Evolutionary conservation across 202 grass and related monocot genomes (phyloP).

Genomic region (Panicum virgatum): DNA sequence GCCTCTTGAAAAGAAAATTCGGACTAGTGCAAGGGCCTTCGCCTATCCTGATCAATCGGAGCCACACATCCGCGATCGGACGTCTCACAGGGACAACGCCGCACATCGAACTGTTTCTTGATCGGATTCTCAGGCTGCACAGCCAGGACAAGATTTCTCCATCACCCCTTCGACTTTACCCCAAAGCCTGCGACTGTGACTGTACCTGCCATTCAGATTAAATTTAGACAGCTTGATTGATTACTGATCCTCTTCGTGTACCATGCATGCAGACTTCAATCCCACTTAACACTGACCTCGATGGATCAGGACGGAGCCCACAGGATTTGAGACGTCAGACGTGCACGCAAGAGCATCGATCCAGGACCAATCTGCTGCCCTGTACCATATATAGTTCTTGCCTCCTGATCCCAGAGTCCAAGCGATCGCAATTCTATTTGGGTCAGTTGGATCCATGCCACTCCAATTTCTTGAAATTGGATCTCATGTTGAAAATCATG

Average conservation of each 20-base stretch:
- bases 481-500: too few species aligned
- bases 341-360: constrained; percentile 20
- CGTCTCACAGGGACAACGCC: too few species aligned
- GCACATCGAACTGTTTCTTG: not conserved
- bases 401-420: not conserved
- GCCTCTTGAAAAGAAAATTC: not conserved
- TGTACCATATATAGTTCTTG: not conserved
- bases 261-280: constrained; percentile 21
- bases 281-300: constrained; percentile 40
- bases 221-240: not conserved
- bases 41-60: not conserved
- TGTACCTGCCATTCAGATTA: constrained; percentile 10
- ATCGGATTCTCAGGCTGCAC: constrained; percentile 23
- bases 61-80: not conserved
- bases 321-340: not conserved
- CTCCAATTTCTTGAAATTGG: too few species aligned
- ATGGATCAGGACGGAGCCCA: not conserved
- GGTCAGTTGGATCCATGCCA: too few species aligned
- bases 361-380: not conserved
- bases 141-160: not conserved
- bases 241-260: not conserved
- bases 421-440: too few species aligned
- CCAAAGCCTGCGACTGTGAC: not conserved
- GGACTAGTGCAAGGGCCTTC: not conserved
- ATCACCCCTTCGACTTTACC: constrained; percentile 14